These are phyloP conservation scores for Alternaria sp. DNA, from an alignment of 2,329 filamentous ascomycete species.

Conservation along the genomic window DNA sequence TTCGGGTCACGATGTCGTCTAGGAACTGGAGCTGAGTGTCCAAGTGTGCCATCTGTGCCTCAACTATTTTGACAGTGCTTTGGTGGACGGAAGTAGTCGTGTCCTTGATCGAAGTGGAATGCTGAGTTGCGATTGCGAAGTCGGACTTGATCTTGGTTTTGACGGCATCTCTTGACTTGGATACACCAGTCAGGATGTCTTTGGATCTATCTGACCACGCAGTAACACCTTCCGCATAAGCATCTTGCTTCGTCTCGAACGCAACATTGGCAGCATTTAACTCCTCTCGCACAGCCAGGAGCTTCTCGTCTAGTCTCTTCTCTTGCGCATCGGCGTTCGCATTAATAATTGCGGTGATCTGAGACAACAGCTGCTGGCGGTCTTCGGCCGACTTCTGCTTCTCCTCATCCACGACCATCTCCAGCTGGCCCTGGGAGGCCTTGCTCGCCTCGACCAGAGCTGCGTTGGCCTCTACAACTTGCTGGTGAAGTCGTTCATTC, in stretches of 20 bases:
- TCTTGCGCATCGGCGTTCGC: conserved; percentile 78
- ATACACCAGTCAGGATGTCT: conserved; percentile 73
- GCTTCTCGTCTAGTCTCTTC: conserved; percentile 70
- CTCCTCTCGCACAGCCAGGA: conserved; percentile 69
- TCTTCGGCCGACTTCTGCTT: conserved; percentile 75
- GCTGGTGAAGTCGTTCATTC: conserved; percentile 73
- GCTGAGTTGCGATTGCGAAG: conserved; percentile 80
- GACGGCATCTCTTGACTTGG: conserved; percentile 76
- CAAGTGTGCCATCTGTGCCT: conserved; percentile 86
- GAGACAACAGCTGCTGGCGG: conserved; percentile 73
- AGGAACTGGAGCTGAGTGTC: conserved; percentile 87
- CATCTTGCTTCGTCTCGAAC: conserved; percentile 70
- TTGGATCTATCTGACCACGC: conserved; percentile 75
- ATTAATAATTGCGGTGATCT: conserved; percentile 80
- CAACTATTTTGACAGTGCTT: conserved; percentile 88
- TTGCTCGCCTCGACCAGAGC: conserved; percentile 73
- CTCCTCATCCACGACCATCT: conserved; percentile 78
- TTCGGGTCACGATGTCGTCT: conserved; percentile 87
- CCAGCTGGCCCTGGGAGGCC: conserved; percentile 70
- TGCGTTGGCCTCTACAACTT: conserved; percentile 75
- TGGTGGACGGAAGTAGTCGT: conserved; percentile 88
- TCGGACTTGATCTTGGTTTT: conserved; percentile 86
- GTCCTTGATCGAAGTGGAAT: conserved; percentile 82
- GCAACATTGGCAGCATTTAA: conserved; percentile 70
- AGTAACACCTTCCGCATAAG: conserved; percentile 76